Percentiles rank a stretch among this genome's conserved stretches.
phyloP scores from a whole-genome alignment of 163 green algal genomes.

The Chlorella variabilis region DNA sequence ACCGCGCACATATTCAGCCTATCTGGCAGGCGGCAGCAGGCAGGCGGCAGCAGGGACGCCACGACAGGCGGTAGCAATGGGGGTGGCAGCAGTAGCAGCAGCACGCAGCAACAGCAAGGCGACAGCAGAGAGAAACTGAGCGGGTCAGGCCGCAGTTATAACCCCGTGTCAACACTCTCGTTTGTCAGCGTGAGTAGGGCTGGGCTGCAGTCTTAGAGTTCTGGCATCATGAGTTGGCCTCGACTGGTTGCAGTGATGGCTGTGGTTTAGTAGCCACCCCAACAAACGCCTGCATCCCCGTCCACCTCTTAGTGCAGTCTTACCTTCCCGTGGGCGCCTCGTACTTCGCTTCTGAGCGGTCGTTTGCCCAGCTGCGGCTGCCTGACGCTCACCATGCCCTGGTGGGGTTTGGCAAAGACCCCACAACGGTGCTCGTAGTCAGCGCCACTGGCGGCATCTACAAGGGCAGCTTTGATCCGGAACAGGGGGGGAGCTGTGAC shows the following conservation, averaged over 20 bases:
- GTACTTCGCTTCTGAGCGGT: conserved; percentile 96
- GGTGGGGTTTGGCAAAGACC: conserved; percentile 82
- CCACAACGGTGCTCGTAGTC: conserved; percentile 80
- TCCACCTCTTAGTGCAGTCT: conserved; percentile 8
- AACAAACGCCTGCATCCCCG: not conserved
- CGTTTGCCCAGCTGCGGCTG: conserved; percentile 91
- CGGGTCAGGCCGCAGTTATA: conserved; percentile 44
- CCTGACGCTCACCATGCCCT: conserved; percentile 62
- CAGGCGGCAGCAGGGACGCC: conserved; percentile 17
- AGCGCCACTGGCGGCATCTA: conserved; percentile 77
- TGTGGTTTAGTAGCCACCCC: too few species aligned
- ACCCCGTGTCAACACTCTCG: conserved; percentile 76
- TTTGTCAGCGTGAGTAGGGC: conserved; percentile 74
- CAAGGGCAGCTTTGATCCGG: conserved; percentile 76
- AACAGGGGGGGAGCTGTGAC: conserved; percentile 71
- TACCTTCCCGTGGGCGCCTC: conserved; percentile 41
- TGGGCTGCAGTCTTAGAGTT: not conserved
- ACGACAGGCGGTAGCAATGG: conserved; percentile 5
- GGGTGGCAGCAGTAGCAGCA: conserved; percentile 16
- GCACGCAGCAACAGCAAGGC: not conserved
- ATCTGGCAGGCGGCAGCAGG: not conserved
- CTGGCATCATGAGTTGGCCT: not conserved
- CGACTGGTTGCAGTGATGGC: too few species aligned
- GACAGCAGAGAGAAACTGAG: not conserved
- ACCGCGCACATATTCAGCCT: conserved; percentile 95